Percentiles rank a stretch among this genome's conserved stretches.
Conservation (phyloP, 805 yeast species). For the Pichia paraexigua region DNA sequence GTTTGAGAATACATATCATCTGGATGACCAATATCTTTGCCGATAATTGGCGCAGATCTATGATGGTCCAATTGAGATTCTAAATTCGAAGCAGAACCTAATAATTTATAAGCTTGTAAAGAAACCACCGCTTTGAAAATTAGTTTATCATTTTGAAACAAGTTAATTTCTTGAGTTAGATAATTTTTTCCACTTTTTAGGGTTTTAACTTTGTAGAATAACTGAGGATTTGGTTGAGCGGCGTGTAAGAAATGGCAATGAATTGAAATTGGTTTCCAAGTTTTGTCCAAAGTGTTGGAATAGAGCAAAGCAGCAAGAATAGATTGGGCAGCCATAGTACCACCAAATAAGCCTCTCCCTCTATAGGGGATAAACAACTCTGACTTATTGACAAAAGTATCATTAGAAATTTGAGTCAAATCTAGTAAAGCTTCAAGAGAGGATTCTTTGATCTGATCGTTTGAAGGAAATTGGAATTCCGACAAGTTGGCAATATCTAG, state of each 20-base stretch:
- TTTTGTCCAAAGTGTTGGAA: constrained; percentile 27
- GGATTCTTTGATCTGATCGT: constrained; percentile 1
- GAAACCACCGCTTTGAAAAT: constrained; percentile 47
- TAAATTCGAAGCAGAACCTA: constrained; percentile 27
- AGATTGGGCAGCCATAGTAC: constrained; percentile 60
- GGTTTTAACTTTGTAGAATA: constrained; percentile 45
- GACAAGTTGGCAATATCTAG: background rate
- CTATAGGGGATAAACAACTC: constrained; percentile 36
- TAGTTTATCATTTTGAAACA: constrained; percentile 44
- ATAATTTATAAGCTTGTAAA: constrained; percentile 29
- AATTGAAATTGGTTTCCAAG: constrained; percentile 48
- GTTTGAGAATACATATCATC: constrained; percentile 24
- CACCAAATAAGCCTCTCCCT: constrained; percentile 66
- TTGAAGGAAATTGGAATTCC: background rate
- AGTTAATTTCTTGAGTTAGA: constrained; percentile 45
- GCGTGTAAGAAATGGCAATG: constrained; percentile 56
- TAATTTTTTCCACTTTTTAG: constrained; percentile 47
- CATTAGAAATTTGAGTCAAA: constrained; percentile 14
- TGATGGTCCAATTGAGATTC: constrained; percentile 26
- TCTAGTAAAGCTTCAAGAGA: constrained; percentile 20
- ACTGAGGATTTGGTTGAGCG: constrained; percentile 39
- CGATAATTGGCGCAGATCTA: constrained; percentile 22
- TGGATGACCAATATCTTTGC: constrained; percentile 22
- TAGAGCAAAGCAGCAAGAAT: constrained; percentile 51
- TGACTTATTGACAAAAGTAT: constrained; percentile 20